Base-by-base conservation (phyloP, 257 asterid species). In the Solanum chmielewskii region DNA sequence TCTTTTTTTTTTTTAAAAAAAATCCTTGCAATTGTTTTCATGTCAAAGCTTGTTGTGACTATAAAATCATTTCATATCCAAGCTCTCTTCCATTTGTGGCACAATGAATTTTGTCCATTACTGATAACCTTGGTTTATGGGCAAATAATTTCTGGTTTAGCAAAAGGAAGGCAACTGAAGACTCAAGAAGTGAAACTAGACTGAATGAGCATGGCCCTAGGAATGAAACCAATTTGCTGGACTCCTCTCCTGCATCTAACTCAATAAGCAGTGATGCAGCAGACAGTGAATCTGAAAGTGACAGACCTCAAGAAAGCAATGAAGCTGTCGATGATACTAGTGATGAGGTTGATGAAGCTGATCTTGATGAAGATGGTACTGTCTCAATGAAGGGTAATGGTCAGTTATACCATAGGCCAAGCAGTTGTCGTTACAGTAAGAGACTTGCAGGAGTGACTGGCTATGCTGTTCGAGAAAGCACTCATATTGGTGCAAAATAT, bases 361-460 rank as follows among this genome's bases (percentile, higher is more conserved):
- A 37, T 37, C 39, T 88, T 66, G 60, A 64, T 31, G 92, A 88
- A 47, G 90, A 56, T 68, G 88, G 87, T 66, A 81, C 64, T 39
- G 84, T 35, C 47, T 85, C 80, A 45, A 86, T 87, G 14, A 75
- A 88, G 88, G 91, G 86, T 18, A 91, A 87, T 47, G 89, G 83
- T 73, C 74, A 86, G 83, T 49, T 71, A 6, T 89, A 64, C 85
- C 74, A 88, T 66, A 86, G 70, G 88, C 52, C 94, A 41, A 90
- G 83, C 42, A 94, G 91, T 42, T 82, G 49, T 44, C 92, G 93
- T 62, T 81, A 89, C 87, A 91, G 93, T 87, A 88, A 35, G 88
- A 91, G 93, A 88, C 84, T 88, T 49, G 92, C 95, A 70, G 93
- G 93, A 90, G 74, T 89, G 87, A 91, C 92, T 47, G 91, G 90